Base-by-base conservation (phyloP, 148 eudicot genomes). In the Diospyros kaki region DNA sequence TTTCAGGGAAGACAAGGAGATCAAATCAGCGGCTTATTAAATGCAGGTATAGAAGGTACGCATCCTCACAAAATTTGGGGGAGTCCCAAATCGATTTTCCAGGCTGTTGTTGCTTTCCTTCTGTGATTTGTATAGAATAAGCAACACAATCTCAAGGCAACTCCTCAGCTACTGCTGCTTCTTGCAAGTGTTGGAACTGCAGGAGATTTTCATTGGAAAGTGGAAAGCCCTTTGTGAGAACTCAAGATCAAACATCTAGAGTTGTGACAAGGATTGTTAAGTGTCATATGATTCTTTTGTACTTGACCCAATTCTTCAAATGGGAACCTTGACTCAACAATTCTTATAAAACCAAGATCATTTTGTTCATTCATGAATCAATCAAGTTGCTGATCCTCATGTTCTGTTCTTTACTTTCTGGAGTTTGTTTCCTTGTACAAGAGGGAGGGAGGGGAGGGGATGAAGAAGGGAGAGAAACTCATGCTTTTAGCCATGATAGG, bases 41-140 rank as follows among this genome's bases (percentile, higher is more conserved):
- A 78, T 61, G 58, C 84, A 63, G 77, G 80, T 38, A 73, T 77
- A 54, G 78, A 84, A 72, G 77, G 72, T 77, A 76, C 83, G 2
- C 4, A 6, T 18, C 75, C 68, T 69, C 77, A 64, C 17, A 78
- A 75, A 73, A 75, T 77, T 73, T 83, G 87, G 86, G 86, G 79
- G 54, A 77, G 74, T 64, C 87, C 89, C 15, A 93, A 91, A 82
- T 89, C 94, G 39, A 86, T 93, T 68, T 80, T 93, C 63, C 97
- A 91, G 81, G 91, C 96, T 61, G 84, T 93, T 51, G 74, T 87
- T 70, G 80, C 98, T 55, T 87, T 91, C 76, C 92, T 93, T 67
- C 84, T 93, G 12, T 91, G 79, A 86, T 64, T 66, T 80, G 74
- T 58, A 44, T 72, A 61, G 58, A 42, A 38, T 28, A 54, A 69